phyloP scores from a whole-genome alignment of 306 rosid species.

The Cucumis melo region DNA sequence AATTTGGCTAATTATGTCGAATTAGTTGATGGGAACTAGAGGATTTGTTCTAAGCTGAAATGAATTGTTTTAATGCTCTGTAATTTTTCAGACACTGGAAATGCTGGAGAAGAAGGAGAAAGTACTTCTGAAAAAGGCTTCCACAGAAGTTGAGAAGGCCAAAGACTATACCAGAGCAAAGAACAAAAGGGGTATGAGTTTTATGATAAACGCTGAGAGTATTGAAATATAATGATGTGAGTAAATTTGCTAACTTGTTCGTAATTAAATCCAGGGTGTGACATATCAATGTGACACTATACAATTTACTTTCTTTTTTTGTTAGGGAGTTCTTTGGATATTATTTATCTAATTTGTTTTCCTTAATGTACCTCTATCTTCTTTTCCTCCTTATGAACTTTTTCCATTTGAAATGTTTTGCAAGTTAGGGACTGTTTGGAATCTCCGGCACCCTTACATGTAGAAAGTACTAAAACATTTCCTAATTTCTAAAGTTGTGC shows the following conservation, averaged over 20 bases:
- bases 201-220: background rate
- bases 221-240: background rate
- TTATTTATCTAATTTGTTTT: background rate
- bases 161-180: slow-evolving; percentile 71
- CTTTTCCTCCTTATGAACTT: background rate
- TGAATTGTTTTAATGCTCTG: background rate
- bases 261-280: background rate
- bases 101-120: slow-evolving; percentile 99
- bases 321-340: background rate
- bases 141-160: slow-evolving; percentile 79
- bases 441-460: background rate
- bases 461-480: background rate
- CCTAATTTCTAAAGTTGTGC: background rate
- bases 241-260: background rate
- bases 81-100: slow-evolving; percentile 64
- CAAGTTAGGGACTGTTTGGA: background rate
- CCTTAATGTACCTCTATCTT: background rate
- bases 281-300: background rate
- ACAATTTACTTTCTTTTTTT: background rate
- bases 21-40: background rate
- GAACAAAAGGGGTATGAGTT: slow-evolving; percentile 65
- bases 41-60: background rate
- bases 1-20: background rate
- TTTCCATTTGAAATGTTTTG: background rate
- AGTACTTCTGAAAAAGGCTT: slow-evolving; percentile 73